Conservation (phyloP, 139 green algal genomes). For the Zygnema circumcarinatum region DNA sequence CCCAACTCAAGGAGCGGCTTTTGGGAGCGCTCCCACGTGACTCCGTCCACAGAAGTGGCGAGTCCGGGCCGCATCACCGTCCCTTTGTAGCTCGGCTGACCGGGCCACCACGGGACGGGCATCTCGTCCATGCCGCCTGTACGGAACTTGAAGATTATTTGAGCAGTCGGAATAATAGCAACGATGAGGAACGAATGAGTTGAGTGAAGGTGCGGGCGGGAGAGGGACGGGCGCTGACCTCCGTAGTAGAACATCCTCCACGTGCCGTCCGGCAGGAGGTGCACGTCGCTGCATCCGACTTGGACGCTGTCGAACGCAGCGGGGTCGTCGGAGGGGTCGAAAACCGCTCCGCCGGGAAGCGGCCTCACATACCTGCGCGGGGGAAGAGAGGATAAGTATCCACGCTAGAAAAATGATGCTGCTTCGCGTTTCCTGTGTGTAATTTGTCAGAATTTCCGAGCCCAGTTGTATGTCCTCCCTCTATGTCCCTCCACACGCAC, state of each 20-base stretch:
- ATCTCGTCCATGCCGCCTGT: conserved; percentile 19
- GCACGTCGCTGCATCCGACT: conserved; percentile 23
- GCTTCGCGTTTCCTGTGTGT: too few relatives aligned
- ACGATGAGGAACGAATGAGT: background rate
- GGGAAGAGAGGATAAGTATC: too few relatives aligned
- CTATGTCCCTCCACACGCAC: too few relatives aligned
- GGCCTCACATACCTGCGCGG: conserved; percentile 26
- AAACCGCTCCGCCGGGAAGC: conserved; percentile 13
- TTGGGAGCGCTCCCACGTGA: conserved; percentile 30
- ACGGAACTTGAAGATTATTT: too few relatives aligned
- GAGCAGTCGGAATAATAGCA: too few relatives aligned
- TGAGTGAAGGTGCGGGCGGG: too few relatives aligned
- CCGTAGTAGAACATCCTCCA: conserved; percentile 42
- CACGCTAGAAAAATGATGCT: too few relatives aligned
- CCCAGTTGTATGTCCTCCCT: too few relatives aligned
- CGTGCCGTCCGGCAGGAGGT: background rate
- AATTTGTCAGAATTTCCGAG: too few relatives aligned
- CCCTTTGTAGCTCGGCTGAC: background rate
- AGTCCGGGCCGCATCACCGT: conserved; percentile 3
- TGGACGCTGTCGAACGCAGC: conserved; percentile 28
- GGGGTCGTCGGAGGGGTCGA: conserved; percentile 18
- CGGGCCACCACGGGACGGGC: conserved; percentile 12
- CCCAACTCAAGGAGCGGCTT: conserved; percentile 2
- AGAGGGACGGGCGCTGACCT: too few relatives aligned
- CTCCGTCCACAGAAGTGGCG: conserved; percentile 33